Conservation (phyloP, 2,329 filamentous ascomycete genomes). For the Fusarium austroafricanum region DNA sequence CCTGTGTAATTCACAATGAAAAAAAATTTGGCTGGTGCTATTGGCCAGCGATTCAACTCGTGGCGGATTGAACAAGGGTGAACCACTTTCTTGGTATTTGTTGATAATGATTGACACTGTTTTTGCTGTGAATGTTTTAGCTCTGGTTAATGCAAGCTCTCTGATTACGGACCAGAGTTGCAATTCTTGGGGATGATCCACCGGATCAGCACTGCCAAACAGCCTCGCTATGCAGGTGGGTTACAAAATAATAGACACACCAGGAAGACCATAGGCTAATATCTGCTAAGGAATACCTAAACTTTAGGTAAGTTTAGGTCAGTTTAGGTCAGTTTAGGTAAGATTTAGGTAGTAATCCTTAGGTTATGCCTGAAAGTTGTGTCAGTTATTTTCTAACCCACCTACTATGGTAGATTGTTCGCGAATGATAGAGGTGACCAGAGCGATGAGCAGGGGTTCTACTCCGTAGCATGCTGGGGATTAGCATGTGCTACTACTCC, state of each 20-base stretch:
- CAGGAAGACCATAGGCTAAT: no score
- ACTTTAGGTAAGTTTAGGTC: no score
- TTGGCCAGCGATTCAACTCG: constrained; percentile 14
- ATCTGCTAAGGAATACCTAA: no score
- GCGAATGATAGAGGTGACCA: constrained; percentile 5
- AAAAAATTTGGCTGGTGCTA: neutral
- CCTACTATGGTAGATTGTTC: no score
- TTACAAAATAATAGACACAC: no score
- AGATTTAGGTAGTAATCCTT: no score
- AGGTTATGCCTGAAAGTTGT: no score
- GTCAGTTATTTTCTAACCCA: no score
- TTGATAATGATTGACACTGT: constrained; percentile 22
- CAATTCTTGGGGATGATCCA: constrained; percentile 22
- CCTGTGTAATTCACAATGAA: constrained; percentile 13
- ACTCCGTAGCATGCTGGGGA: no score
- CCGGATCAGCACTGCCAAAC: constrained; percentile 23
- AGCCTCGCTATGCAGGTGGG: neutral
- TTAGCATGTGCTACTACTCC: neutral
- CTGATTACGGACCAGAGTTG: constrained; percentile 23
- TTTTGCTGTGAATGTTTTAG: constrained; percentile 28
- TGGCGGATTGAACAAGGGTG: constrained; percentile 8
- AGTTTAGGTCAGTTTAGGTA: no score
- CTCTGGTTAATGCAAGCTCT: constrained; percentile 9
- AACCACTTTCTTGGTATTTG: constrained; percentile 3
- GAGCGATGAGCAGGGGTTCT: constrained; percentile 7